Conservation (phyloP, 2,329 filamentous ascomycete species). For the Cytospora leucostoma region DNA sequence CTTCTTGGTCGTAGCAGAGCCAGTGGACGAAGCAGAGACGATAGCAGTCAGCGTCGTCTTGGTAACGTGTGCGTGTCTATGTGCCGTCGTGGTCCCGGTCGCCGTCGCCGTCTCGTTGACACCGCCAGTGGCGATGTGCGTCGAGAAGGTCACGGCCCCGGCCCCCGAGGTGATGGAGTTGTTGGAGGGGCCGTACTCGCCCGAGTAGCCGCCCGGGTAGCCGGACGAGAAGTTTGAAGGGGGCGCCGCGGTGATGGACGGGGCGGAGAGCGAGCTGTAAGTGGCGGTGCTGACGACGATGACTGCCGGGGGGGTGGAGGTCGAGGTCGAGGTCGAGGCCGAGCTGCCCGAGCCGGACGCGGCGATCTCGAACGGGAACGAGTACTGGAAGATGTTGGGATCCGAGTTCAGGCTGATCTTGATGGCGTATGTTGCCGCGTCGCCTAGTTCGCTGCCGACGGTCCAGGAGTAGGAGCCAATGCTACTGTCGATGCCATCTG, state of each 20-base stretch:
- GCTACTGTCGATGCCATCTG: conserved; percentile 51
- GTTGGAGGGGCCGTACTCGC: conserved; percentile 5
- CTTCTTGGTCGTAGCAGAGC: conserved; percentile 16
- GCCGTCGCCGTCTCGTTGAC: conserved; percentile 29
- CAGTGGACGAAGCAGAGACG: conserved; percentile 19
- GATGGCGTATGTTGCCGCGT: conserved; percentile 57
- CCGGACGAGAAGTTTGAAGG: conserved; percentile 7
- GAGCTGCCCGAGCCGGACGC: conserved; percentile 32
- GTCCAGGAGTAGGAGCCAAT: conserved; percentile 52
- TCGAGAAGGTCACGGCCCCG: conserved; percentile 33
- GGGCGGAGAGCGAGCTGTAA: conserved; percentile 31
- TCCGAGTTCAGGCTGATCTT: conserved; percentile 53
- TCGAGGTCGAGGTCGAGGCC: conserved; percentile 27
- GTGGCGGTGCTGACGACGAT: conserved; percentile 33
- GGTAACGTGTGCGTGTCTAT: not conserved
- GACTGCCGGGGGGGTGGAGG: conserved; percentile 28
- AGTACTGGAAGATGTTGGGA: conserved; percentile 59
- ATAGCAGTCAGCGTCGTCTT: conserved; percentile 26
- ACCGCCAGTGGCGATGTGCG: conserved; percentile 29
- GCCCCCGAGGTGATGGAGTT: conserved; percentile 32
- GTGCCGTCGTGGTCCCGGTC: conserved; percentile 32
- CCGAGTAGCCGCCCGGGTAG: not conserved
- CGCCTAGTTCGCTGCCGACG: conserved; percentile 48
- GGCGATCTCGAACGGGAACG: conserved; percentile 59
- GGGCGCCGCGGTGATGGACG: conserved; percentile 22